phyloP scores from a whole-genome alignment of 2,329 filamentous ascomycete species.

The Aspergillus nomiae region DNA sequence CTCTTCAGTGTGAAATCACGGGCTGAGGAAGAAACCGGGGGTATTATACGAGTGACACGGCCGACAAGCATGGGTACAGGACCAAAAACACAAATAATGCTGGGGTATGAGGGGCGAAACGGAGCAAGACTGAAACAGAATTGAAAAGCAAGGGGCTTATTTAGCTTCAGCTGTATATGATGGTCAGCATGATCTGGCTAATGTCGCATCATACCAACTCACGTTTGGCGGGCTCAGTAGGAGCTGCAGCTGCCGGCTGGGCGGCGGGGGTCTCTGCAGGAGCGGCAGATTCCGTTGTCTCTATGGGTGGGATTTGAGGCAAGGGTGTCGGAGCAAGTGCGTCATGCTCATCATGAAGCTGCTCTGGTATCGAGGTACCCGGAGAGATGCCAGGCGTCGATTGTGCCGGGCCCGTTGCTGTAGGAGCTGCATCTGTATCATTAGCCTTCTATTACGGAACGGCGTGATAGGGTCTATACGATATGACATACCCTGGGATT shows the following conservation, averaged over 20 bases:
- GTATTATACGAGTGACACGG: slow-evolving; percentile 16
- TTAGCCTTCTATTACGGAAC: background rate
- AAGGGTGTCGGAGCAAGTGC: background rate
- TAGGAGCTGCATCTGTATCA: background rate
- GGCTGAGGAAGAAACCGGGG: slow-evolving; percentile 16
- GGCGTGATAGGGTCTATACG: background rate
- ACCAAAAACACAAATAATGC: slow-evolving; percentile 16
- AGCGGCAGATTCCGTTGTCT: slow-evolving; percentile 7
- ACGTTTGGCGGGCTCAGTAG: background rate
- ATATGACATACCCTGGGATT: background rate
- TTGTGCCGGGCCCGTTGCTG: background rate
- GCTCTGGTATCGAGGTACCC: background rate
- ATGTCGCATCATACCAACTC: background rate
- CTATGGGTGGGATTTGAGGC: background rate
- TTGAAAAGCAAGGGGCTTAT: slow-evolving; percentile 1
- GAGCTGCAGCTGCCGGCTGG: background rate
- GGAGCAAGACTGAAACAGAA: slow-evolving; percentile 1
- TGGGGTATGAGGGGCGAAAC: slow-evolving; percentile 18
- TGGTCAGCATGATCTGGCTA: slow-evolving; percentile 7
- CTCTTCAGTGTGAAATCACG: slow-evolving; percentile 1
- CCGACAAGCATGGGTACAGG: slow-evolving; percentile 8
- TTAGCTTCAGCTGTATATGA: slow-evolving; percentile 12
- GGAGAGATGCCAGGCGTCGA: background rate
- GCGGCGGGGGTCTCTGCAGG: slow-evolving; percentile 11
- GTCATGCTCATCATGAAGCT: slow-evolving; percentile 1